A percentile compares a stretch with the other conserved stretches of the same genome.
Conservation (phyloP, 306 rosid species). For the Cicer arietinum region DNA sequence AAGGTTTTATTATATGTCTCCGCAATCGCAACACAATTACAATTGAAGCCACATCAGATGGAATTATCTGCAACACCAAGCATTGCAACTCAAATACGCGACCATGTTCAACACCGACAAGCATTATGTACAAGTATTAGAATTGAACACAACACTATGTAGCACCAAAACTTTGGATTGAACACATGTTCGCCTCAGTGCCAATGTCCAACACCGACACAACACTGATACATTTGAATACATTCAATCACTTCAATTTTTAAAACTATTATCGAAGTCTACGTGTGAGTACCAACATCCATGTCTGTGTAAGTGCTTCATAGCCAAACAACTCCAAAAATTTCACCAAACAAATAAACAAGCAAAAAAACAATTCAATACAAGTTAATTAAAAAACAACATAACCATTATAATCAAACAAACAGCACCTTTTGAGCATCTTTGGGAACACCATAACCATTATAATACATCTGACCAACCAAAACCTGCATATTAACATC, state of each 20-base stretch:
- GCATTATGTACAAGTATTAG: background rate
- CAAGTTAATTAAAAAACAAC: background rate
- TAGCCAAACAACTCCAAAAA: conserved; percentile 19
- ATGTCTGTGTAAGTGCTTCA: no score
- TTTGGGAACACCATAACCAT: conserved; percentile 88
- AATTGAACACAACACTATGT: background rate
- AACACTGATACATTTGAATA: no score
- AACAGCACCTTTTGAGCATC: conserved; percentile 76
- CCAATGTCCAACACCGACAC: no score
- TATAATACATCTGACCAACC: conserved; percentile 91
- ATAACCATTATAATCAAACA: background rate
- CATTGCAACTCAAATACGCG: background rate
- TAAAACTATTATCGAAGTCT: no score
- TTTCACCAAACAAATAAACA: conserved; percentile 9
- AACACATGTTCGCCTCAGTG: no score
- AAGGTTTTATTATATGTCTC: background rate
- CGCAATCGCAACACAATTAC: background rate
- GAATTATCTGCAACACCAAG: background rate
- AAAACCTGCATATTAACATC: conserved; percentile 93
- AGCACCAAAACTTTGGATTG: no score
- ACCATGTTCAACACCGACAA: no score
- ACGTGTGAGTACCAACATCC: no score
- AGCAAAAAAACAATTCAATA: conserved; percentile 19
- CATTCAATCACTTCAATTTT: no score
- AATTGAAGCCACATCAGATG: background rate